Conservation (phyloP, 2,329 filamentous ascomycete genomes). For the Aspergillus eucalypticola region DNA sequence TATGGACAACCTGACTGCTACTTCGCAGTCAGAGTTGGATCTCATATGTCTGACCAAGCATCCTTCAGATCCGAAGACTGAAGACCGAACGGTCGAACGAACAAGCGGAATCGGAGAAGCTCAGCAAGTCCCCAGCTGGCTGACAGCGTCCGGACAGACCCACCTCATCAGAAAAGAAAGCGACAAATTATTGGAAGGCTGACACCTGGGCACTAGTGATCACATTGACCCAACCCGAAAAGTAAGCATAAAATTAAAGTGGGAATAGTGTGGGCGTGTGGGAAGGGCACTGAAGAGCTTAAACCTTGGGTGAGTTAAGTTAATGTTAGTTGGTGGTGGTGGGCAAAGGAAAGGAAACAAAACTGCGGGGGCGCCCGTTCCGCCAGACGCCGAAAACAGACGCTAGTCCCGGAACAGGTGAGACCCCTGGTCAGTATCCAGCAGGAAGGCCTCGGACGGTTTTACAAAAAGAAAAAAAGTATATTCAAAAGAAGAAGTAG, state of each 20-base stretch:
- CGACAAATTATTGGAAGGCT: too few species aligned
- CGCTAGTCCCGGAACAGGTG: not conserved
- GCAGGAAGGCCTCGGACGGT: not conserved
- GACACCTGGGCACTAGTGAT: not conserved
- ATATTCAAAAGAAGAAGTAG: too few species aligned
- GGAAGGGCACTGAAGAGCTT: not conserved
- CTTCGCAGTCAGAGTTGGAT: too few species aligned
- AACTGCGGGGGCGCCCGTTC: constrained; percentile 1
- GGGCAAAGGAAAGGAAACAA: not conserved
- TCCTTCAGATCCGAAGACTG: too few species aligned
- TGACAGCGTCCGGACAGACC: too few species aligned
- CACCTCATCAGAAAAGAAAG: too few species aligned
- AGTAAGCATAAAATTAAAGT: constrained; percentile 3
- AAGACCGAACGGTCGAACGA: too few species aligned
- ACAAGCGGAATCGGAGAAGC: too few species aligned
- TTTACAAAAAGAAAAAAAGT: not conserved
- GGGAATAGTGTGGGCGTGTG: not conserved
- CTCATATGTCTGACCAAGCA: too few species aligned
- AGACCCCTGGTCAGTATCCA: not conserved
- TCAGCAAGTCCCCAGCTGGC: too few species aligned
- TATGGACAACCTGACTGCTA: too few species aligned
- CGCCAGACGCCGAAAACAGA: not conserved
- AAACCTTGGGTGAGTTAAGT: not conserved
- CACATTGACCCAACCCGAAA: not conserved
- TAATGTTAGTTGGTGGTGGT: not conserved